Conservation (phyloP, 1,284 basidiomycete species). For the Rhizoctonia solani region DNA sequence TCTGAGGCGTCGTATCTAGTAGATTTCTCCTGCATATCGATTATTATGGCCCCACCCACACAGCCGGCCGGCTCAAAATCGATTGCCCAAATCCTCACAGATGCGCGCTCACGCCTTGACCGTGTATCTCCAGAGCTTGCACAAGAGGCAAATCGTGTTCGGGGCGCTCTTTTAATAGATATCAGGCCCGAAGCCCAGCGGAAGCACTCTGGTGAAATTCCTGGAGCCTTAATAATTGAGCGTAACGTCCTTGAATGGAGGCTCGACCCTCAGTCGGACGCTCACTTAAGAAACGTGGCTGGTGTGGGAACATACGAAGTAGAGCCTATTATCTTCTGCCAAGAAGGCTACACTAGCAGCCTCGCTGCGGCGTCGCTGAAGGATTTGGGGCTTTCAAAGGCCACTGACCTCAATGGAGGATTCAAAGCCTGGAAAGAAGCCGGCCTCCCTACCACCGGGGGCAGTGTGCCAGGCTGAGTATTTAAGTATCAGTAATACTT, state of each 20-base stretch:
- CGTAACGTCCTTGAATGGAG: conserved; percentile 74
- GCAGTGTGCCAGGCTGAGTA: neutral
- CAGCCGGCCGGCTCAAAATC: conserved; percentile 66
- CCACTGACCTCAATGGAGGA: conserved; percentile 75
- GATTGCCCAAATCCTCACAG: conserved; percentile 58
- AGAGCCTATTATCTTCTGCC: conserved; percentile 68
- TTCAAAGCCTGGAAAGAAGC: conserved; percentile 69
- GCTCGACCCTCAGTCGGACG: conserved; percentile 65
- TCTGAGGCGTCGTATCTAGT: too few species aligned
- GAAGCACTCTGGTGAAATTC: conserved; percentile 57
- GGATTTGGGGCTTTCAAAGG: conserved; percentile 66
- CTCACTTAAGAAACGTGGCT: conserved; percentile 49
- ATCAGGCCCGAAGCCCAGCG: conserved; percentile 66
- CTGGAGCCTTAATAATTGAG: conserved; percentile 67
- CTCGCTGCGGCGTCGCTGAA: conserved; percentile 69
- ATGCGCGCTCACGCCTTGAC: conserved; percentile 63
- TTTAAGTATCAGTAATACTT: neutral
- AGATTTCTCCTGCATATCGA: neutral
- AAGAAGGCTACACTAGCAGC: conserved; percentile 69
- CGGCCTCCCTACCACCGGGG: conserved; percentile 53
- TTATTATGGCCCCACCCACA: conserved; percentile 1
- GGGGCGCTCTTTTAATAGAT: conserved; percentile 68
- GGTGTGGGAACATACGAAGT: conserved; percentile 70
- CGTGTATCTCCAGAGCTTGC: conserved; percentile 65
- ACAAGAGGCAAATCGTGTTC: conserved; percentile 59